A percentile compares a stretch with the other conserved stretches of the same genome.
These are phyloP conservation scores for Psilocybe cubensis DNA, from an alignment of 768 basidiomycete genomes.

Conservation along the genomic window DNA sequence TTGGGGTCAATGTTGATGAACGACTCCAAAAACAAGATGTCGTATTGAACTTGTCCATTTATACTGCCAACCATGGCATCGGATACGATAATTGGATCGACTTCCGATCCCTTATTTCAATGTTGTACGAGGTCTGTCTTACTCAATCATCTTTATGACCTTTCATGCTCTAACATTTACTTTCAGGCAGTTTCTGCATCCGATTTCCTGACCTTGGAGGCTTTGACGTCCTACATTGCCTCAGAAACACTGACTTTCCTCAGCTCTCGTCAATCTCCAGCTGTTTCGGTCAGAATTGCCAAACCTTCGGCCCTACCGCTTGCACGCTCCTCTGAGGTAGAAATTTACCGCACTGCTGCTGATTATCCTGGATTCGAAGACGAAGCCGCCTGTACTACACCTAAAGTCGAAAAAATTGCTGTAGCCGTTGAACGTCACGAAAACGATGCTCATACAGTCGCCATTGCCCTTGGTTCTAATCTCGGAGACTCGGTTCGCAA, in stretches of 20 bases:
- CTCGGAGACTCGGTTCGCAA: conserved; percentile 86
- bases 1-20: conserved; percentile 74
- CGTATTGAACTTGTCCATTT: conserved; percentile 42
- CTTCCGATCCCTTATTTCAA: conserved; percentile 43
- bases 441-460: conserved; percentile 37
- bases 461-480: conserved; percentile 89
- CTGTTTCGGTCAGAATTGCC: conserved; percentile 58
- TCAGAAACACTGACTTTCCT: conserved; percentile 42
- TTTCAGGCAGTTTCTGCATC: conserved; percentile 51
- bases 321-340: conserved; percentile 67
- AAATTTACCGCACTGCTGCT: conserved; percentile 49
- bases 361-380: conserved; percentile 33
- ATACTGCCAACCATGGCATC: conserved; percentile 22
- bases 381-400: neutral
- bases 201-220: conserved; percentile 68
- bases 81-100: conserved; percentile 32
- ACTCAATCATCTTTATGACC: neutral
- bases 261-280: conserved; percentile 20
- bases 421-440: neutral
- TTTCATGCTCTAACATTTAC: conserved; percentile 1
- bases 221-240: conserved; percentile 63
- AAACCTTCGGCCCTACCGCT: conserved; percentile 76
- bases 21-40: conserved; percentile 66
- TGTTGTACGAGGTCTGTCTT: conserved; percentile 36
- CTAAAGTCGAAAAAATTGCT: conserved; percentile 1